Base-by-base conservation (phyloP, 306 rosid species). In the Begonia fuchsioides region DNA sequence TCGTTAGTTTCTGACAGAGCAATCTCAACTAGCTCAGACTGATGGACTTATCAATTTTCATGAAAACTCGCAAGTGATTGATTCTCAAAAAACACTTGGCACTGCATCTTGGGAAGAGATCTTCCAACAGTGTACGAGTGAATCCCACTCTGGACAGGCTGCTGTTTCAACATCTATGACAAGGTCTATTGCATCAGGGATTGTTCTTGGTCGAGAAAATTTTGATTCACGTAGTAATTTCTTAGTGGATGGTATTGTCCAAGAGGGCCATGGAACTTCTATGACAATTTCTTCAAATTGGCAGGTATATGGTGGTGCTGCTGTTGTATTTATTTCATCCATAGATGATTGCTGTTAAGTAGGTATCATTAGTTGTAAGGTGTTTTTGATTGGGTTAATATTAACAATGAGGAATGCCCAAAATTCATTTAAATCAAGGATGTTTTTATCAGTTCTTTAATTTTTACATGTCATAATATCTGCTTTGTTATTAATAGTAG, bases 21-120 rank as follows among this genome's bases (percentile, higher is more conserved):
- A 70, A 54, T 54, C 66, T 58, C 63, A 82, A 14, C 70, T 56
- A 18, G 46, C 71, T 58, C 59, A 61, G 53, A 72, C 43, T 56
- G 82, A 74, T 65, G 66, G 45, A 53, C 68, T 56, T 40, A 38
- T 56, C 20, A 78, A 63, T 64, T 59, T 19, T 74, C 66, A 64
- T 55, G 41, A 55, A 45, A 15, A 60, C 65, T 51, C 61, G 47
- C 17, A 52, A 59, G 56, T 47, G 43, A 39, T 46, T 49, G 82
- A 64, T 58, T 68, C 68, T 54, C 75, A 67, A 64, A 69, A 62
- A 63, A 52, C 70, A 52, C 70, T 76, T 52, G 81, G 59, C 58
- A 13, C 65, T 61, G 61, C 77, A 20, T 65, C 93, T 15, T 86
- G 95, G 95, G 82, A 61, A 63, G 68, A 56, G 49, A 75, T 71